These are phyloP conservation scores for Wickerhamomyces ciferrii DNA, from an alignment of 805 yeast species.

Conservation along the genomic window DNA sequence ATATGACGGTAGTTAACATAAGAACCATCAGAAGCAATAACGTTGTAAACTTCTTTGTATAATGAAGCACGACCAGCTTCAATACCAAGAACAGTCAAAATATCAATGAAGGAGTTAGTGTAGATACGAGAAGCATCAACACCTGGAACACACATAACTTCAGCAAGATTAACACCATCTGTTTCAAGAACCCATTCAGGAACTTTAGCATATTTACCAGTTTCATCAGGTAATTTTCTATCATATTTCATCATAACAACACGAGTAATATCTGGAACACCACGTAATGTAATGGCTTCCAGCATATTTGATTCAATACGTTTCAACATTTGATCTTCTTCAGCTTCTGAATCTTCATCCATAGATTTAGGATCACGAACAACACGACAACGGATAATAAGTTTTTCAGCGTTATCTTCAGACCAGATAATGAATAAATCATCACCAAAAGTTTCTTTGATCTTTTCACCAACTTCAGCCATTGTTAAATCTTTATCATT, in stretches of 20 bases:
- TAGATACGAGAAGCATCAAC: constrained; percentile 88
- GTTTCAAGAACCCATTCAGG: constrained; percentile 99
- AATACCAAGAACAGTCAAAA: constrained; percentile 91
- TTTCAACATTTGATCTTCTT: constrained; percentile 94
- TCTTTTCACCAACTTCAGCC: constrained; percentile 97
- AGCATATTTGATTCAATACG: constrained; percentile 95
- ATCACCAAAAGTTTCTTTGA: constrained; percentile 86
- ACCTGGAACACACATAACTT: constrained; percentile 92
- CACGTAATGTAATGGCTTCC: constrained; percentile 90
- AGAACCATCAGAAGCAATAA: constrained; percentile 99
- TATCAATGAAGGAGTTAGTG: constrained; percentile 95
- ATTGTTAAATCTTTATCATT: constrained; percentile 95
- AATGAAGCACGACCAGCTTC: constrained; percentile 97
- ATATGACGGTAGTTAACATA: constrained; percentile 97
- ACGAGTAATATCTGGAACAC: constrained; percentile 90
- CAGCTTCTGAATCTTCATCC: constrained; percentile 92
- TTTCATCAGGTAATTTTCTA: constrained; percentile 61
- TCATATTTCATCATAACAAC: constrained; percentile 79
- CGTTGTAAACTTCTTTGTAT: constrained; percentile 91
- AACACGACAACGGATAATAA: constrained; percentile 96
- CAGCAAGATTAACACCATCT: constrained; percentile 94
- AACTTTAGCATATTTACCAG: constrained; percentile 84
- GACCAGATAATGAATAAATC: constrained; percentile 98
- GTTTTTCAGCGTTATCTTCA: constrained; percentile 96
- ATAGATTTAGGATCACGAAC: constrained; percentile 91